These are phyloP conservation scores for Lineolata rhizophorae DNA, from an alignment of 495 filamentous ascomycete genomes.

Conservation along the genomic window DNA sequence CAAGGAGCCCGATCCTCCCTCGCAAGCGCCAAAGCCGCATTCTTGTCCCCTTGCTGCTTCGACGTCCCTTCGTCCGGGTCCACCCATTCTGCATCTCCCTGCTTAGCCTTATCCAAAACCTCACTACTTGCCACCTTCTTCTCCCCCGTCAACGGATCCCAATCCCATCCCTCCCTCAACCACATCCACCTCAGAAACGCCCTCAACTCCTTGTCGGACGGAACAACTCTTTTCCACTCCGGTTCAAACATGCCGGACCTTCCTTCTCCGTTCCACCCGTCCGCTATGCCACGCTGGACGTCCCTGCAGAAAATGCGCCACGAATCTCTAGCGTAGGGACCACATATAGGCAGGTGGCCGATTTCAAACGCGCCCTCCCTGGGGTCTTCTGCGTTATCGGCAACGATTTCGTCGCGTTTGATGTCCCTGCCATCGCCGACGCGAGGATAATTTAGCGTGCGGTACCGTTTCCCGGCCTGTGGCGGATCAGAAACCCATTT, in stretches of 20 bases:
- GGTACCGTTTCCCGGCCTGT: slow-evolving; percentile 30
- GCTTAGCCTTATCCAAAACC: background rate
- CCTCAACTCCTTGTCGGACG: slow-evolving; percentile 70
- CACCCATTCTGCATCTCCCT: no score
- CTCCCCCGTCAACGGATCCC: background rate
- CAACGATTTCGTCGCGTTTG: slow-evolving; percentile 20
- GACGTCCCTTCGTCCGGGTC: no score
- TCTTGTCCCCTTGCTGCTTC: no score
- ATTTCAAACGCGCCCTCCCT: slow-evolving; percentile 50
- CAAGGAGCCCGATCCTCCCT: no score
- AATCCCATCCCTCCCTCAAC: slow-evolving; percentile 34
- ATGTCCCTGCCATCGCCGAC: slow-evolving; percentile 32
- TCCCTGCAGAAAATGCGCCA: slow-evolving; percentile 93
- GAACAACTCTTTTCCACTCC: slow-evolving; percentile 79
- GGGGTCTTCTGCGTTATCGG: slow-evolving; percentile 11
- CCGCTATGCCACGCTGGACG: slow-evolving; percentile 36
- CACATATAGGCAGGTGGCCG: slow-evolving; percentile 62
- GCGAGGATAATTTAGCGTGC: slow-evolving; percentile 42
- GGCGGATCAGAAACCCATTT: slow-evolving; percentile 49
- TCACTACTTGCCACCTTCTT: background rate
- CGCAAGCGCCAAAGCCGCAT: no score
- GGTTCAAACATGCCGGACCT: slow-evolving; percentile 14
- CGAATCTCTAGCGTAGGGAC: slow-evolving; percentile 71
- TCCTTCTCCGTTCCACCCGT: slow-evolving; percentile 34
- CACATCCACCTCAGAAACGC: slow-evolving; percentile 82